Conservation (phyloP, 1,284 basidiomycete species). For the Mycena sp. region DNA sequence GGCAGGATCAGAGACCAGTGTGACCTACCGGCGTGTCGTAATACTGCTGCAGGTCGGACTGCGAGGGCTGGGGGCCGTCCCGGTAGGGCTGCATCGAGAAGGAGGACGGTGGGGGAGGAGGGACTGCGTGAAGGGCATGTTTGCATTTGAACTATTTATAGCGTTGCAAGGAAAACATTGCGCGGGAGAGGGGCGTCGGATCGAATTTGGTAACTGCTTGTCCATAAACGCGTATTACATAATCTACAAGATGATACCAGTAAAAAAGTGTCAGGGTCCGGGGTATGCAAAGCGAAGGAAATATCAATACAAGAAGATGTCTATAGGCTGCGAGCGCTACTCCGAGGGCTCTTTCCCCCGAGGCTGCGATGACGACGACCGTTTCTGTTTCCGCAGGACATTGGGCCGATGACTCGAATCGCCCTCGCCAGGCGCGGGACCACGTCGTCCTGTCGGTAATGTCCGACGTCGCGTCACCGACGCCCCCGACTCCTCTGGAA, state of each 20-base stretch:
- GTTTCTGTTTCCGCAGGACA: slow-evolving; percentile 28
- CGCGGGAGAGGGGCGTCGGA: no score
- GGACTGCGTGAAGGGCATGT: no score
- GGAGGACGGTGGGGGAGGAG: no score
- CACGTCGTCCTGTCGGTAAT: slow-evolving; percentile 18
- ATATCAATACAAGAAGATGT: slow-evolving; percentile 26
- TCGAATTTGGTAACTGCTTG: no score
- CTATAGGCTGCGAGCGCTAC: slow-evolving; percentile 6
- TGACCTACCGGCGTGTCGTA: slow-evolving; percentile 20
- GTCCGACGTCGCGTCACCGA: slow-evolving; percentile 28
- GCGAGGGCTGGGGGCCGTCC: slow-evolving; percentile 1
- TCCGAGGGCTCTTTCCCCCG: slow-evolving; percentile 10
- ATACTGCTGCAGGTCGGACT: slow-evolving; percentile 19
- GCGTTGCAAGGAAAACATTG: not conserved
- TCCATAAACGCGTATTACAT: no score
- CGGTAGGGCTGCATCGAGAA: slow-evolving; percentile 7
- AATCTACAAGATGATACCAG: no score
- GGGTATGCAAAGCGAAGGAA: not conserved
- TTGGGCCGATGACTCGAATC: slow-evolving; percentile 20
- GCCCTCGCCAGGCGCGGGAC: not conserved
- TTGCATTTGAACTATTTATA: no score
- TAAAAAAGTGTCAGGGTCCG: not conserved
- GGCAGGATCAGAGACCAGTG: not conserved
- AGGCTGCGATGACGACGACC: slow-evolving; percentile 23
- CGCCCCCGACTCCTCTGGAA: slow-evolving; percentile 14